Base-by-base conservation (phyloP, 2,329 filamentous ascomycete genomes). In the Pseudogymnoascus sp. region DNA sequence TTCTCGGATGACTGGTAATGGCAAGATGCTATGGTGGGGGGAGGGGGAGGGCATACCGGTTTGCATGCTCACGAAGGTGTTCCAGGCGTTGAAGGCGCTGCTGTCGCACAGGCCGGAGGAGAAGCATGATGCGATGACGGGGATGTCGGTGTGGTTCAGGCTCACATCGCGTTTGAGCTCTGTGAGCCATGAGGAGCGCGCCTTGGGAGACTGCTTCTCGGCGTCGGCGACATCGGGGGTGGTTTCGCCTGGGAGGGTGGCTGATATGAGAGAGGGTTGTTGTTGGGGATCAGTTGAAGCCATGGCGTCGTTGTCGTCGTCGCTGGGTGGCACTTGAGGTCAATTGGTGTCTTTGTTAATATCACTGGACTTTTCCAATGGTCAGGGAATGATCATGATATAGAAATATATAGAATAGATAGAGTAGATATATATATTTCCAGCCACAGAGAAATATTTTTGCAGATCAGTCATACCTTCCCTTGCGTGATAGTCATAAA, bases 31-130 rank as follows among this genome's bases (percentile, higher is more conserved):
- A 8, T 5, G 3, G 21, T 40, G 42, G 46, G 25, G 46, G 14
- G 59, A 3, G 31, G 34, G 23, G 23, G 23, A 14, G 12, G 31
- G 1, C 34, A 12, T 34, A 79, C 78, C 79, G 23, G 80, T 82
- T 68, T 82, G 80, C 80, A 82, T 82, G 16, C 75, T 77, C 34
- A 81, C 78, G 64, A 82, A 82, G 61, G 77, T 78, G 23, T 72
- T 75, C 74, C 77, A 81, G 61, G 79, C 78, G 68, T 77, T 77
- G 68, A 80, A 81, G 1, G 75, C 72, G 38, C 75, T 77, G 43
- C 75, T 78, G 67, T 82, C 80, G 43, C 79, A 75, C 21, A 82
- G 69, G 7, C 79, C 80, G 2, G 78, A 77, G 11, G 78, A 75
- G 34, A 80, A 75, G 63, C 76, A 80, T 61, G 77, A 79, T 12